phyloP scores from a whole-genome alignment of 371 early-diverging fungal species.

The Rhizopus microsporus region DNA sequence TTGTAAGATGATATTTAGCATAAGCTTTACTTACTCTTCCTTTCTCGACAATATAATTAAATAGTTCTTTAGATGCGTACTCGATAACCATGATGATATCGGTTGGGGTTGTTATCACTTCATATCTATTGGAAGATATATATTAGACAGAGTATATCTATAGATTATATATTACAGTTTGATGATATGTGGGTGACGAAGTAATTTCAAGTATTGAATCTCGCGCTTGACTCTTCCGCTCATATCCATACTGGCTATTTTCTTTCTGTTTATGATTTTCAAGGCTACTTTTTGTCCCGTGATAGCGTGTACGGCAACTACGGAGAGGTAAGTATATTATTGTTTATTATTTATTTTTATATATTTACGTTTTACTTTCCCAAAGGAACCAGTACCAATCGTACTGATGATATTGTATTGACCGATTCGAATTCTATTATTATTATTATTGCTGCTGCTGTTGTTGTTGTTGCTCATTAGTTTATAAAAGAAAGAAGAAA shows the following conservation, averaged over 20 bases:
- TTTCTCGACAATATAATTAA: constrained; percentile 95
- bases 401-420: constrained; percentile 93
- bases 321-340: constrained; percentile 5
- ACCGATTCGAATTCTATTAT: constrained; percentile 74
- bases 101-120: constrained; percentile 95
- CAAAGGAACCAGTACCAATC: constrained; percentile 95
- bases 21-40: constrained; percentile 64
- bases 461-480: constrained; percentile 3
- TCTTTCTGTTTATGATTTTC: constrained; percentile 90
- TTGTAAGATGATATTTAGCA: background rate
- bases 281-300: constrained; percentile 96
- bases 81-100: constrained; percentile 98
- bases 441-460: constrained; percentile 32
- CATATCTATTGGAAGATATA: constrained; percentile 61
- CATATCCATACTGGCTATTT: constrained; percentile 93
- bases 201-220: constrained; percentile 92
- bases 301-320: constrained; percentile 92
- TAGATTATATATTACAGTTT: constrained; percentile 70
- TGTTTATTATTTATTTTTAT: constrained; percentile 1
- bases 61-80: constrained; percentile 95
- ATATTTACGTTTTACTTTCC: constrained; percentile 95
- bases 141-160: background rate
- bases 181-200: constrained; percentile 98
- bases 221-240: constrained; percentile 94
- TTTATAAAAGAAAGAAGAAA: background rate